phyloP scores from a whole-genome alignment of 306 rosid species.

The Abrus precatorius region DNA sequence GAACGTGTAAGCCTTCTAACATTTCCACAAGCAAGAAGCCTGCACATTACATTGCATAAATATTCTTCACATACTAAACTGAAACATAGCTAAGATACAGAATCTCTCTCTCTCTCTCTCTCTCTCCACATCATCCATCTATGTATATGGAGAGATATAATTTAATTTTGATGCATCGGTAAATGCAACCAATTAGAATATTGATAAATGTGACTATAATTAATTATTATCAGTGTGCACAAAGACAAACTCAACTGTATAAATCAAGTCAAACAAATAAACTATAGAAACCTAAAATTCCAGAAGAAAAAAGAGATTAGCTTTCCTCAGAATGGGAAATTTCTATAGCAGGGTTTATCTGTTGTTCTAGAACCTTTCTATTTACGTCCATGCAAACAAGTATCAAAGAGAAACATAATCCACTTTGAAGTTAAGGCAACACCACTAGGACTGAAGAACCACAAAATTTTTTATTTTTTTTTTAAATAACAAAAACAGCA shows the following conservation, averaged over 20 bases:
- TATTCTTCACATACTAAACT: conserved; percentile 36
- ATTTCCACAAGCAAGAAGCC: conserved; percentile 59
- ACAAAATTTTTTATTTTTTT: background rate
- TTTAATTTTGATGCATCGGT: too few species aligned
- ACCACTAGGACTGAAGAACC: conserved; percentile 3
- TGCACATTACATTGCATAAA: conserved; percentile 53
- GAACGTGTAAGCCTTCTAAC: conserved; percentile 58
- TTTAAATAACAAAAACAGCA: background rate
- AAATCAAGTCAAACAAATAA: conserved; percentile 5
- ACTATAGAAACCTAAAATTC: conserved; percentile 4
- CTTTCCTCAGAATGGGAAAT: conserved; percentile 13
- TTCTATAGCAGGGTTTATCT: conserved; percentile 6
- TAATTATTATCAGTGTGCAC: background rate
- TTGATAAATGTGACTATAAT: too few species aligned
- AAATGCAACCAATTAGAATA: too few species aligned
- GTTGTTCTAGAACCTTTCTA: background rate
- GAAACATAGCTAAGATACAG: conserved; percentile 20
- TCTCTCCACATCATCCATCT: too few species aligned
- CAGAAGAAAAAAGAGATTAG: background rate
- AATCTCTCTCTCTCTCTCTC: too few species aligned
- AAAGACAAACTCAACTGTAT: background rate
- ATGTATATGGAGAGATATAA: too few species aligned
- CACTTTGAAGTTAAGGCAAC: background rate
- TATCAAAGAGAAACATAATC: background rate
- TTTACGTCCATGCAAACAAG: conserved; percentile 22